Base-by-base conservation (phyloP, 345 rosid genomes). In the Lepidium sativum region DNA sequence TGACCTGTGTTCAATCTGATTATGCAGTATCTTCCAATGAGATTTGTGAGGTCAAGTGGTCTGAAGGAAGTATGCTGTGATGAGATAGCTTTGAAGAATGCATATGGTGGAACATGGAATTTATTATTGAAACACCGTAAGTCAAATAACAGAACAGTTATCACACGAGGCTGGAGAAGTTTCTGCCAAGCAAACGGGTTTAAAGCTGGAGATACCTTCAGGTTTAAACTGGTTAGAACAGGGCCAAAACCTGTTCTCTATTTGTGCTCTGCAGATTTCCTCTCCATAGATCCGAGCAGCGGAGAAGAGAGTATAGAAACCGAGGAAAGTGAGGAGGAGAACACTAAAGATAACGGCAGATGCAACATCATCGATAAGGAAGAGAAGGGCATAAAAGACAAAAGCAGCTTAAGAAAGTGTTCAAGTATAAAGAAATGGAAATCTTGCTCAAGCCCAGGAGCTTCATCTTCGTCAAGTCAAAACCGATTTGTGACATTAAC, bases 151-250 rank as follows among this genome's bases (percentile, higher is more conserved):
- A 4, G 9, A 11, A 32, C 43, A 15, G 16, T 63, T 71, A 20
- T 71, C 48, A 3, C 56, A 47, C 34, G 13, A 48, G 75, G 75
- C 20, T 71, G 70, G 70, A 71, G 14, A 54, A 38, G 65, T 71
- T 71, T 71, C 58, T 63, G 75, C 55, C 13, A 14, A 14, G 60
- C 6, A 17, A 63, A 71, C 17, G 65, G 60, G 50, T 18, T 71
- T 2, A 55, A 55, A 47, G 64, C 29, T 48, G 9, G 60, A 63
- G 59, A 49, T 31, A 14, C 33, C 52, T 63, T 55, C 44, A 71
- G 18, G 64, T 71, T 63, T 39, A 71, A 71, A 63, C 64, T 71
- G 13, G 47, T 11, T 51, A 17, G 11, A 29, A 56, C 20, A 13
- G 31, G 21, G 33, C 13, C 1, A 29, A 48, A 14, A 11, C 60